A percentile compares a stretch with the other conserved stretches of the same genome.
Conservation (phyloP, 75 land plant species). For the Isoetes taiwanensis region DNA sequence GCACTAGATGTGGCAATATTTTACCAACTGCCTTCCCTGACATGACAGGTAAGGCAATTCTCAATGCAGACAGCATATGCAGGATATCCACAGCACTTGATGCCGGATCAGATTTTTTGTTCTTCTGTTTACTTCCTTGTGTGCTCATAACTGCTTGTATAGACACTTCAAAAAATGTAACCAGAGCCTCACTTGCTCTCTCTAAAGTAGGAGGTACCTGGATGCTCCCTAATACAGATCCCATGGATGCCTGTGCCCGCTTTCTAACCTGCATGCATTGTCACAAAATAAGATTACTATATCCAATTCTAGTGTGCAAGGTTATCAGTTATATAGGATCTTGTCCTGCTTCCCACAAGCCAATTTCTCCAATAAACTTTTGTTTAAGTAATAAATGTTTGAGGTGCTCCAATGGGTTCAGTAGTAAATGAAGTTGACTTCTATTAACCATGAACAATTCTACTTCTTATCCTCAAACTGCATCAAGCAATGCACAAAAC, state of each 20-base stretch:
- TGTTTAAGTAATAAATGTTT: no score
- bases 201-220: slow-evolving; percentile 34
- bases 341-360: no score
- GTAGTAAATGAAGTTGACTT: no score
- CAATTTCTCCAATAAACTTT: no score
- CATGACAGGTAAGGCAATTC: slow-evolving; percentile 47
- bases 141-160: slow-evolving; percentile 50
- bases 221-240: slow-evolving; percentile 38
- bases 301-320: no score
- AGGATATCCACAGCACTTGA: slow-evolving; percentile 69
- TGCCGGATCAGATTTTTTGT: neutral
- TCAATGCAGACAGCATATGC: slow-evolving; percentile 54
- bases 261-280: slow-evolving; percentile 50
- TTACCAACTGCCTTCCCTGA: slow-evolving; percentile 33
- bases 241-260: slow-evolving; percentile 45
- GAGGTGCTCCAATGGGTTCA: no score
- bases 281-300: no score
- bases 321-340: no score
- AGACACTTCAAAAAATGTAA: slow-evolving; percentile 43
- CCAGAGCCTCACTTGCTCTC: slow-evolving; percentile 63
- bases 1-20: slow-evolving; percentile 37
- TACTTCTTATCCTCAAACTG: no score
- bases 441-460: no score
- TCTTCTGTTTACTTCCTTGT: slow-evolving; percentile 9
- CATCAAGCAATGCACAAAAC: no score